Conservation (phyloP, 2,329 filamentous ascomycete genomes). For the Aspergillus vadensis region DNA sequence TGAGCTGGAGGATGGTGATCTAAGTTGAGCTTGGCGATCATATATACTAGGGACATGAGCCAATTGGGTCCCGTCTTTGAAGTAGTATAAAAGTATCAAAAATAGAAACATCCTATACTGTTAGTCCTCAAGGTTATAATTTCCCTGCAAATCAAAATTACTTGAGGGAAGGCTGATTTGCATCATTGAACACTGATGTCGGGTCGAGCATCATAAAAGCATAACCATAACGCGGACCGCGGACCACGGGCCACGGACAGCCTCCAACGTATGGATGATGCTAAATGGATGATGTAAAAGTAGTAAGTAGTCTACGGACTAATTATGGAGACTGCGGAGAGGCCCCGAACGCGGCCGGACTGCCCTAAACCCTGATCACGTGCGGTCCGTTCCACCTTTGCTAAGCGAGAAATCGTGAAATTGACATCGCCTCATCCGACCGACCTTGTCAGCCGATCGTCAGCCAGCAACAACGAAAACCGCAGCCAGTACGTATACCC, state of each 20-base stretch:
- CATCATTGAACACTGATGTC: background rate
- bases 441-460: constrained; percentile 41
- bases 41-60: background rate
- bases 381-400: constrained; percentile 35
- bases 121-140: too few species aligned
- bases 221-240: background rate
- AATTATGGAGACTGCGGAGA: constrained; percentile 15
- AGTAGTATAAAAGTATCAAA: too few species aligned
- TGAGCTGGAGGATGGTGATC: constrained; percentile 2
- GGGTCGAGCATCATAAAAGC: background rate
- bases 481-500: constrained; percentile 49
- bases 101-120: too few species aligned
- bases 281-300: background rate
- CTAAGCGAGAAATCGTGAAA: constrained; percentile 49
- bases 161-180: background rate
- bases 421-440: constrained; percentile 40
- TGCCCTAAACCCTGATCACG: constrained; percentile 42
- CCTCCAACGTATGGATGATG: background rate
- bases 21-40: background rate
- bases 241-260: background rate
- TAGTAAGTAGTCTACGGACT: background rate
- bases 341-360: constrained; percentile 8
- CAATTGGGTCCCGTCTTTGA: background rate
- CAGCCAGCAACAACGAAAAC: constrained; percentile 48
- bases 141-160: too few species aligned